Base-by-base conservation (phyloP, 2,329 filamentous ascomycete genomes). In the Plectosphaerella plurivora region DNA sequence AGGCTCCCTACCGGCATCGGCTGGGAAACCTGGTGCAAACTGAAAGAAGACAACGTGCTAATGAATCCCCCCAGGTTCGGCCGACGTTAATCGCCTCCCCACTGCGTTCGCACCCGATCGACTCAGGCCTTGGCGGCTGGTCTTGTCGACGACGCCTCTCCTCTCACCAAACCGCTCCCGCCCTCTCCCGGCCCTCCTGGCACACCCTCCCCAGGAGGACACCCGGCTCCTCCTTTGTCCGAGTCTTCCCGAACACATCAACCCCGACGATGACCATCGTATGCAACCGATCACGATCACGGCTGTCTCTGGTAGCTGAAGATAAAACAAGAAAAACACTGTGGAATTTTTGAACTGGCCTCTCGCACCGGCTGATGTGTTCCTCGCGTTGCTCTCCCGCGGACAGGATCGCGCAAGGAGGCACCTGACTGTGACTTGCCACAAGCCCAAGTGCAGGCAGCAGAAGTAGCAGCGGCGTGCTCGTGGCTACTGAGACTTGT, bases 1-100 rank as follows among this genome's bases (percentile, higher is more conserved):
- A 76, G 79, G 82, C 78, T 82, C 79, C 77, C 81, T 83, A 72
- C 57, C 61, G 58, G 78, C 83, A 81, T 78, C 84, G 79, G 82
- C 84, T 73, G 79, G 81, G 77, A 89, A 86, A 73, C 45, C 79
- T 82, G 72, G 69, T 68, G 68, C 84, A 85, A 73, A 79, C 82
- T 75, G 86, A 86, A 77, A 81, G 79, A 83, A 83, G 77, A 80
- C 18, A 20, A 20, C 41, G n/a, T 44, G 77, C 79, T 81, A 76
- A 87, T 86, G 78, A 78, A 89, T 81, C 76, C 77, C 78, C 83
- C 79, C 89, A 96, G 91, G 87, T 96, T 96, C 87, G 90, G 91
- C 79, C 89, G 91, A 77, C 90, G 91, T 88, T 96, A 91, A 85
- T 65, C 65, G 63, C 55, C 58, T 58, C 59, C 48, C 25, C 3